Evolutionary conservation across 768 basidiomycete species (phyloP).

Genomic region (Podaxis rugospora): DNA sequence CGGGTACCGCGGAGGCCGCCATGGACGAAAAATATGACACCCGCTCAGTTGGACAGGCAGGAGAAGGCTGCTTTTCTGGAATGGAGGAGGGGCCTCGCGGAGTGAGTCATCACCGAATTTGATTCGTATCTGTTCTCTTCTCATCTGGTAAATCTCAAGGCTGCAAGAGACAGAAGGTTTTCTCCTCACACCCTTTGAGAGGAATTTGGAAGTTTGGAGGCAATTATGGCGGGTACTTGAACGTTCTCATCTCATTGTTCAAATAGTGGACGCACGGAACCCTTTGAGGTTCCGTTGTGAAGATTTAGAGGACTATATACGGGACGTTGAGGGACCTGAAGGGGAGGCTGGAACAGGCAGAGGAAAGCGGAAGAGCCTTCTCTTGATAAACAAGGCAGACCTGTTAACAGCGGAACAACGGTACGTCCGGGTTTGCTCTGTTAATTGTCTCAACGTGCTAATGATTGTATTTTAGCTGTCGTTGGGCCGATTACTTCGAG

Average conservation of each 20-base stretch:
- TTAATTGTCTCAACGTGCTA: background rate
- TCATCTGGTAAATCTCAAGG: constrained; percentile 32
- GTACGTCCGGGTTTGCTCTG: constrained; percentile 31
- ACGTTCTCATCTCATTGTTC: constrained; percentile 89
- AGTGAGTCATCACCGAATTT: constrained; percentile 47
- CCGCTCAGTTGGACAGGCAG: constrained; percentile 76
- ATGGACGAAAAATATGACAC: constrained; percentile 82
- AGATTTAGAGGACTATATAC: constrained; percentile 83
- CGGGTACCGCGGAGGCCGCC: constrained; percentile 86
- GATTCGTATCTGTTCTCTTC: background rate
- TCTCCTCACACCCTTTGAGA: constrained; percentile 94
- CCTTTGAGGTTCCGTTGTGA: constrained; percentile 90
- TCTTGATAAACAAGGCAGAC: constrained; percentile 96
- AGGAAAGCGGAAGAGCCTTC: constrained; percentile 67
- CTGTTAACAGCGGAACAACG: constrained; percentile 83
- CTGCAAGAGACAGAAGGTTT: constrained; percentile 84
- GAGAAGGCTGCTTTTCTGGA: constrained; percentile 90
- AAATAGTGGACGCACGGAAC: constrained; percentile 96
- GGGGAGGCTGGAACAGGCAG: constrained; percentile 75
- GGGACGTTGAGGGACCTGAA: constrained; percentile 78
- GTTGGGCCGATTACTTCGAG: constrained; percentile 94
- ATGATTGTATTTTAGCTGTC: constrained; percentile 39
- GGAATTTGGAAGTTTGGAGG: constrained; percentile 97
- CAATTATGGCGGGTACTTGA: constrained; percentile 98
- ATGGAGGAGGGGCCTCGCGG: constrained; percentile 89